Conservation (phyloP, 2,329 filamentous ascomycete genomes). For the Diaporthe citri region DNA sequence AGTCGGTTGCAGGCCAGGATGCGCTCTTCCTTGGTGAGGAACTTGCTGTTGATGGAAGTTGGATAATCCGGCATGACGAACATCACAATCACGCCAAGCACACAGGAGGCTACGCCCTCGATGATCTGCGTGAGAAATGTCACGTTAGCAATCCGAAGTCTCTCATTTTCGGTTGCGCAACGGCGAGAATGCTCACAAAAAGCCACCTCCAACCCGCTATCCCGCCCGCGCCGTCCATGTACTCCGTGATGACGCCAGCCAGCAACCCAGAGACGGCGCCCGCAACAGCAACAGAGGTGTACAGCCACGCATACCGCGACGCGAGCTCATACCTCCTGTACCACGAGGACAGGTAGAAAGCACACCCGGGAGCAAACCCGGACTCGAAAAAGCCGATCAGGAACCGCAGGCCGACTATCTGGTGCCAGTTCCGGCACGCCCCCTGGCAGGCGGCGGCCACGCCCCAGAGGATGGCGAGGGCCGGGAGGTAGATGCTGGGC, state of each 20-base stretch:
- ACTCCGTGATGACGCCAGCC: slow-evolving; percentile 42
- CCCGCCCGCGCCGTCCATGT: slow-evolving; percentile 43
- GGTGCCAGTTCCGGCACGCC: slow-evolving; percentile 43
- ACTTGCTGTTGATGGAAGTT: slow-evolving; percentile 40
- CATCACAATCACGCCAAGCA: slow-evolving; percentile 38
- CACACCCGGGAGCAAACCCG: slow-evolving; percentile 44
- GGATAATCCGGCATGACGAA: slow-evolving; percentile 45
- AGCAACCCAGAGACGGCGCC: slow-evolving; percentile 40
- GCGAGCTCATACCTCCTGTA: slow-evolving; percentile 45
- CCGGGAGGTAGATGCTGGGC: slow-evolving; percentile 44
- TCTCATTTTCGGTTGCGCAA: too few species aligned
- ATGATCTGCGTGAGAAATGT: slow-evolving; percentile 34
- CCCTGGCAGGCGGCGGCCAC: slow-evolving; percentile 44
- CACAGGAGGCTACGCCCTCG: slow-evolving; percentile 38
- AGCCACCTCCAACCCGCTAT: slow-evolving; percentile 48
- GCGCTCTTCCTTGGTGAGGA: slow-evolving; percentile 41
- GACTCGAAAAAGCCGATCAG: slow-evolving; percentile 44
- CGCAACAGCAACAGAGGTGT: slow-evolving; percentile 43
- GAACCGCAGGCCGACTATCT: slow-evolving; percentile 43
- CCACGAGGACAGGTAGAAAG: slow-evolving; percentile 45
- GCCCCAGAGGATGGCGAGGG: slow-evolving; percentile 44
- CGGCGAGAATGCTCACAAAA: slow-evolving; percentile 41
- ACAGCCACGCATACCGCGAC: slow-evolving; percentile 42
- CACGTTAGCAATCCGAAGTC: background rate
- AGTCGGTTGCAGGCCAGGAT: slow-evolving; percentile 45